Base-by-base conservation (phyloP, 2,329 filamentous ascomycete genomes). In the Akanthomyces dipterigenus region DNA sequence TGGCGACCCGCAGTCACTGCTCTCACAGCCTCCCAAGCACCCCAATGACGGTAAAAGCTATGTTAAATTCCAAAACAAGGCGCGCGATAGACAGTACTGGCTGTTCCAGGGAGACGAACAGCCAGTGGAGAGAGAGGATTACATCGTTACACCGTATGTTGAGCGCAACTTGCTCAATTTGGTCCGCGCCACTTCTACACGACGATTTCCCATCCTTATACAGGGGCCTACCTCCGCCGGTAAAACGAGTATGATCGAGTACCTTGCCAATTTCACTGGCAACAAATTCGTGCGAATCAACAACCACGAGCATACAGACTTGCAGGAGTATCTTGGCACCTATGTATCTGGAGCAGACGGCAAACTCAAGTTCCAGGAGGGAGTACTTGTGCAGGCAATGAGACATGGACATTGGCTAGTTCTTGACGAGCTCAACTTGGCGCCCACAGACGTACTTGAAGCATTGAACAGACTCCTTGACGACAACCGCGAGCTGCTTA, bases 241-340 rank as follows among this genome's bases (percentile, higher is more conserved):
- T 65, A 99, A 99, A 76, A 99, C 95, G 0, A 98, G 93, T 74
- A 99, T 99, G 95, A 96, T 99, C 46, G 93, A 98, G 74, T 97
- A 96, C 71, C 82, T 99, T 42, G 93, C 96, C n/a, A 95, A 96
- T 70, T 89, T 90, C 60, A 98, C 92, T 34, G 95, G 96, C 3
- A 96, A 99, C 72, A 95, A 90, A 70, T 99, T 98, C 70, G 92
- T 99, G 48, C 87, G 95, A 63, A 99, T 99, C 79, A 99, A 99
- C 77, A 99, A 99, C 67, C 95, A 99, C 74, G 96, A 99, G 71
- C 95, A 99, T 70, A 99, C 95, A 0, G 95, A 99, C 73, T 79
- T 99, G 42, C 95, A 99, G 73, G 96, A 99, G 71, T 99, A 99
- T 69, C 78, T 99, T 6, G 95, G 95, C 20, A 96, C 92, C 0